These are phyloP conservation scores for Lojkania enalia DNA, from an alignment of 2,329 filamentous ascomycete genomes.

Conservation along the genomic window DNA sequence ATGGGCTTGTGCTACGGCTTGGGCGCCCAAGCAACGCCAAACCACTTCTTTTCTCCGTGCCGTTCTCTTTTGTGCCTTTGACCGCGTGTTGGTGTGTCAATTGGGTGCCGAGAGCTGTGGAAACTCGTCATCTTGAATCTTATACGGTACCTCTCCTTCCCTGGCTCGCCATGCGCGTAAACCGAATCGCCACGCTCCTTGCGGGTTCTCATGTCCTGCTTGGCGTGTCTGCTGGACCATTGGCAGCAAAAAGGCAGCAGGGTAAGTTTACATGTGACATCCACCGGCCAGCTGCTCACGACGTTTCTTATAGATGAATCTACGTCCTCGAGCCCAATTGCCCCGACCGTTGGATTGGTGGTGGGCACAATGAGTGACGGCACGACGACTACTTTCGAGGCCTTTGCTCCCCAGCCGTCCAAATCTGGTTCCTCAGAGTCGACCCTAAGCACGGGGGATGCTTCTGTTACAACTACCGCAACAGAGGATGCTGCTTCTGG, in stretches of 20 bases:
- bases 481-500: conserved; percentile 7
- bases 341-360: conserved; percentile 20
- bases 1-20: not conserved
- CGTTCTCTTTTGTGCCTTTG: conserved; percentile 3
- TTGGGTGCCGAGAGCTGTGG: not conserved
- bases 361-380: conserved; percentile 25
- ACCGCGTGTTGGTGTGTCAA: conserved; percentile 1
- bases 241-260: conserved; percentile 23
- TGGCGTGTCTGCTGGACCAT: conserved; percentile 22
- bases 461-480: conserved; percentile 7
- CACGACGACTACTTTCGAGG: conserved; percentile 20
- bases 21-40: not conserved
- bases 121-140: not conserved
- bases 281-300: conserved; percentile 1
- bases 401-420: conserved; percentile 17
- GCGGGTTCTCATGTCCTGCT: conserved; percentile 17
- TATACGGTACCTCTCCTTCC: not conserved
- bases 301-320: conserved; percentile 5
- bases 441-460: conserved; percentile 7
- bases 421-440: conserved; percentile 4
- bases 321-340: conserved; percentile 14
- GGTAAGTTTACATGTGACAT: conserved; percentile 16
- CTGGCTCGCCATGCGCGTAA: conserved; percentile 23
- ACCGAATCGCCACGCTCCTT: conserved; percentile 14
- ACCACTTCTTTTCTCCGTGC: not conserved